Percentiles rank a stretch among this genome's conserved stretches.
phyloP scores from a whole-genome alignment of 2,329 filamentous ascomycete species.

The Colletotrichum sojae region DNA sequence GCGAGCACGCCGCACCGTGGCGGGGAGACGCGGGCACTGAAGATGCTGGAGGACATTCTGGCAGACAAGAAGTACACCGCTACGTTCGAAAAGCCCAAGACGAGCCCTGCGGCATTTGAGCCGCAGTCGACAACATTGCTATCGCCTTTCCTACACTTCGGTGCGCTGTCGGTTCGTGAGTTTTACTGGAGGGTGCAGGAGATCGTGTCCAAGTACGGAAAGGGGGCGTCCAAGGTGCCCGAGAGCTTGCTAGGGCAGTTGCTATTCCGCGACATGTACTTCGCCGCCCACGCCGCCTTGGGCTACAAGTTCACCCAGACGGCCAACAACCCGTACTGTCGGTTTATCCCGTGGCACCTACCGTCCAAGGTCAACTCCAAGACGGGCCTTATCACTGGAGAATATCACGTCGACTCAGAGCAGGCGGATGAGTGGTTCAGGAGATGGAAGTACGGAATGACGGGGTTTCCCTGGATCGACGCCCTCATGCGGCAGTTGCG shows the following conservation, averaged over 20 bases:
- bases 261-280: conserved; percentile 88
- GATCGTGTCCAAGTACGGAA: conserved; percentile 69
- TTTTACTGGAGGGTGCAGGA: conserved; percentile 82
- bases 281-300: conserved; percentile 79
- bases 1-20: conserved; percentile 78
- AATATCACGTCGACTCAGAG: conserved; percentile 74
- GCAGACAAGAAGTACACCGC: conserved; percentile 76
- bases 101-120: conserved; percentile 80
- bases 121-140: conserved; percentile 82
- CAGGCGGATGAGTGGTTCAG: conserved; percentile 76
- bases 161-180: conserved; percentile 76
- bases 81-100: conserved; percentile 83
- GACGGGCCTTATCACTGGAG: conserved; percentile 66
- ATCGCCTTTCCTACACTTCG: conserved; percentile 82
- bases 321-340: conserved; percentile 73
- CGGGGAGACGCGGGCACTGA: conserved; percentile 77
- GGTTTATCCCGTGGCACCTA: conserved; percentile 86
- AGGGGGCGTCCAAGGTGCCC: conserved; percentile 72
- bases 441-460: conserved; percentile 78
- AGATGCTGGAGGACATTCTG: conserved; percentile 71
- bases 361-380: conserved; percentile 69
- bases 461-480: conserved; percentile 86
- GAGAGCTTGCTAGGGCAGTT: conserved; percentile 81
- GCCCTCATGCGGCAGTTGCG: conserved; percentile 83
- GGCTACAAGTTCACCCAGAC: conserved; percentile 76